Evolutionary conservation across 192 early-diverging fungal genomes (phyloP), one percentile per base, ranked within the genome.

Genomic region (Dispira simplex): DNA sequence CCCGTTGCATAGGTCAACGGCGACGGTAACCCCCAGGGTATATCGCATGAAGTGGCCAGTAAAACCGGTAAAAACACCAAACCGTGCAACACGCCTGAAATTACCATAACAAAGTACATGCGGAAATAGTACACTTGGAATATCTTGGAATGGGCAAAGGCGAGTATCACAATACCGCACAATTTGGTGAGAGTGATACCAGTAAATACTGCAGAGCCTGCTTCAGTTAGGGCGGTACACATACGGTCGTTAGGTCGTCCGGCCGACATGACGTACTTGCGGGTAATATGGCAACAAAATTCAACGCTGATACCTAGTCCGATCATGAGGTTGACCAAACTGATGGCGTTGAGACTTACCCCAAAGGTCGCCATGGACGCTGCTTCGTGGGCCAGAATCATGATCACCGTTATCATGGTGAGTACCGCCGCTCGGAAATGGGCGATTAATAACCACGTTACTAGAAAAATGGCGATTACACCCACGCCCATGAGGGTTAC

Each of bases 101-200:
- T 67, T 4, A 85, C 81, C 71, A 85, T 83, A 8, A 75, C 57
- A 3, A 82, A 64, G 62, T 85, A 85, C 81, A 85, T 83, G 48
- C 80, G 66, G 67, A 85, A 85, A 63, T 85, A 85, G 60, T 82
- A 85, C 18, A 83, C 73, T 65, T 83, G 79, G 70, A 85, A 85
- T 28, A 85, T 85, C 65, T 83, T 81, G 49, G 82, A 83, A 28
- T 75, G 65, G 23, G 83, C 81, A 65, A 85, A 85, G 13, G 83
- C 83, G 5, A 85, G 65, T 11, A 85, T 81, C 54, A 79, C 64
- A 51, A 85, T 79, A n/a, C 83, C 83, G 43, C 73, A 68, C 64
- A 85, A 83, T 62, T 85, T 85, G 51, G 83, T 85, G 27, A 81
- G 51, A 13, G 79, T 81, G 46, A 83, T 85, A 43, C 81, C 81